These are phyloP conservation scores for Aegilops sharonensis DNA, from an alignment of 176 grass and related monocot species.

Conservation along the genomic window DNA sequence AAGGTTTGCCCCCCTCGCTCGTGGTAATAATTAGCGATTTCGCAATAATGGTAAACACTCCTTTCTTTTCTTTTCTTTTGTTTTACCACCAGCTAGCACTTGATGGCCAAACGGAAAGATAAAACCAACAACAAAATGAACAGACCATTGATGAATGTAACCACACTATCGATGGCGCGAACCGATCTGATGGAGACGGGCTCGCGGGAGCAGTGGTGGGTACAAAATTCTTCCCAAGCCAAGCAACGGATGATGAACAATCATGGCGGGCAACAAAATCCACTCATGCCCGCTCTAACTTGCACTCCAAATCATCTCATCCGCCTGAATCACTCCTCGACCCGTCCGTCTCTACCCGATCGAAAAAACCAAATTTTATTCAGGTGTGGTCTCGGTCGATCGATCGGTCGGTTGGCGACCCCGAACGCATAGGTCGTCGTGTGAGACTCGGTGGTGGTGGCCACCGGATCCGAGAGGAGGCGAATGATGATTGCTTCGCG, in stretches of 20 bases:
- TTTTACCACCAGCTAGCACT: not conserved
- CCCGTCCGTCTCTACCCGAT: not conserved
- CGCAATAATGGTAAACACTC: constrained; percentile 12
- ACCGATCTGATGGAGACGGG: not conserved
- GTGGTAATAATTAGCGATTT: constrained; percentile 32
- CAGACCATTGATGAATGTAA: not conserved
- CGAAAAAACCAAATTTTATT: not conserved
- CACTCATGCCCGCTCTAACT: constrained; percentile 16
- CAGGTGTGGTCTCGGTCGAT: constrained; percentile 26
- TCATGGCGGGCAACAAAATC: constrained; percentile 31
- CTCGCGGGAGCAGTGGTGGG: not conserved
- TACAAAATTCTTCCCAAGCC: constrained; percentile 3
- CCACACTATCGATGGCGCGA: not conserved
- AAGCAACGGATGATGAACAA: constrained; percentile 12
- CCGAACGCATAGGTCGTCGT: not conserved
- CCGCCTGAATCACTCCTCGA: not conserved
- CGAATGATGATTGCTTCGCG: not conserved
- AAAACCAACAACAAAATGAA: not conserved
- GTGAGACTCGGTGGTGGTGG: constrained; percentile 23
- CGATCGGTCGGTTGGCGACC: not conserved
- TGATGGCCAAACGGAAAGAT: not conserved
- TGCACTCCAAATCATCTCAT: constrained; percentile 18
- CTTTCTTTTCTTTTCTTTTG: not conserved
- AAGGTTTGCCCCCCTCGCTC: not conserved
- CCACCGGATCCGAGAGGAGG: not conserved